Conservation (phyloP, 2,329 filamentous ascomycete species). For the Pseudogymnoascus sp. region DNA sequence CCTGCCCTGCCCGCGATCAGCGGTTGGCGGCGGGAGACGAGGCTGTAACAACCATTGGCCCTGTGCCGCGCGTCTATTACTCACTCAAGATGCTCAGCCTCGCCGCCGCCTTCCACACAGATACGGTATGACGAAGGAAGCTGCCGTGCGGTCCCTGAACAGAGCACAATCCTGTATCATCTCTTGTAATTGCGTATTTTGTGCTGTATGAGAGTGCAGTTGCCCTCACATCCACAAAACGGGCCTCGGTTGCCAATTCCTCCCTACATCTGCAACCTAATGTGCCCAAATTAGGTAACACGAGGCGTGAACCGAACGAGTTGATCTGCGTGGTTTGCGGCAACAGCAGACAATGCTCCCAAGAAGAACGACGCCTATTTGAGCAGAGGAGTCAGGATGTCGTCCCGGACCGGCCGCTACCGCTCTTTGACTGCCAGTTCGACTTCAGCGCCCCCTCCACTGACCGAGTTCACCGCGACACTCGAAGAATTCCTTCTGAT, state of each 20-base stretch:
- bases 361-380: background rate
- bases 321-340: background rate
- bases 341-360: background rate
- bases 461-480: conserved; percentile 54
- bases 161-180: background rate
- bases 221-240: background rate
- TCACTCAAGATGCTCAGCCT: conserved; percentile 1
- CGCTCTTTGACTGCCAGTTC: conserved; percentile 60
- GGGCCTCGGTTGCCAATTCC: background rate
- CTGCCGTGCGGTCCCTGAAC: conserved; percentile 2
- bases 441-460: conserved; percentile 37
- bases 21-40: background rate
- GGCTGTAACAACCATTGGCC: conserved; percentile 4
- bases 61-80: conserved; percentile 8
- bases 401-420: conserved; percentile 48
- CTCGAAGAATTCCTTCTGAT: conserved; percentile 43
- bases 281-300: conserved; percentile 5
- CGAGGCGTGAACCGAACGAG: background rate
- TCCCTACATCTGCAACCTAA: background rate
- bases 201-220: background rate
- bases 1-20: background rate
- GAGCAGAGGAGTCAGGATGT: conserved; percentile 35
- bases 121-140: background rate
- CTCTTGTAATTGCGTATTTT: background rate
- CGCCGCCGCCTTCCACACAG: conserved; percentile 2